Percentiles rank a stretch among this genome's conserved stretches.
Evolutionary conservation across 371 early-diverging fungal species (phyloP).

Genomic region (Funneliformis caledonium): DNA sequence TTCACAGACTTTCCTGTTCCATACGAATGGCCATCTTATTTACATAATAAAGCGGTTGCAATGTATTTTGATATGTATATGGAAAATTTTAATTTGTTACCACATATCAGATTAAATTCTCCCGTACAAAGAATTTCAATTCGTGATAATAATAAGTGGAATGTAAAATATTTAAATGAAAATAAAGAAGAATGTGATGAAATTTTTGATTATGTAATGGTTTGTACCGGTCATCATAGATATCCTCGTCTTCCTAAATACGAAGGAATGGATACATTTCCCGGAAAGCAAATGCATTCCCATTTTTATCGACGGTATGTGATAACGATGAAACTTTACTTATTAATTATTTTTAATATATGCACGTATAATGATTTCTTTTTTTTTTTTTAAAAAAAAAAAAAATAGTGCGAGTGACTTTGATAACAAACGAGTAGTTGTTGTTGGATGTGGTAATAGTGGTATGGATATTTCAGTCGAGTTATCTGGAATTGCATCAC

Average conservation of each 20-base stretch:
- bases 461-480: slow-evolving; percentile 59
- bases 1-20: slow-evolving; percentile 61
- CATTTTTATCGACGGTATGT: slow-evolving; percentile 50
- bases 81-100: slow-evolving; percentile 50
- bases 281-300: slow-evolving; percentile 56
- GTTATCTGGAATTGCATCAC: slow-evolving; percentile 54
- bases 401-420: slow-evolving; percentile 46
- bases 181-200: slow-evolving; percentile 44
- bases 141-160: slow-evolving; percentile 51
- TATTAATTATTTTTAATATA: not conserved
- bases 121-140: slow-evolving; percentile 51
- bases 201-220: slow-evolving; percentile 50
- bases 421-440: slow-evolving; percentile 48
- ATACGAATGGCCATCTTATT: slow-evolving; percentile 57
- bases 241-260: slow-evolving; percentile 57
- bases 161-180: slow-evolving; percentile 45
- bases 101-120: slow-evolving; percentile 55
- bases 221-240: slow-evolving; percentile 60
- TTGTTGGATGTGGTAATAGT: slow-evolving; percentile 54
- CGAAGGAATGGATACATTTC: slow-evolving; percentile 51
- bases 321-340: not conserved
- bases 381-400: not conserved
- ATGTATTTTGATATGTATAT: slow-evolving; percentile 54
- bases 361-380: not conserved
- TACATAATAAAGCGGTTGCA: slow-evolving; percentile 51